phyloP scores from a whole-genome alignment of 176 grass and related monocot genomes.

The Aegilops bicornis region DNA sequence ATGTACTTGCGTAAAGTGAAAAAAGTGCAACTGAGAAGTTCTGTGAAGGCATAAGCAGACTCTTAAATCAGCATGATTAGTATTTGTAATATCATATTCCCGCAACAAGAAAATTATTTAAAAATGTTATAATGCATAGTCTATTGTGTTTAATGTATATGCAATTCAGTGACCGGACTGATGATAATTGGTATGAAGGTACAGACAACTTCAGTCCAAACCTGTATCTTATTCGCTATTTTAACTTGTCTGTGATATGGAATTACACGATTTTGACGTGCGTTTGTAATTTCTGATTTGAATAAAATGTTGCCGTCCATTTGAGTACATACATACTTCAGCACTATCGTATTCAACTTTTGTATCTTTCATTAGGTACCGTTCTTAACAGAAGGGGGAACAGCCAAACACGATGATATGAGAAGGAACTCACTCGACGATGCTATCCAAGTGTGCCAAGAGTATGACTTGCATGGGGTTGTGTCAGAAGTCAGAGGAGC shows the following conservation, averaged over 20 bases:
- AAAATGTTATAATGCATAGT: not conserved
- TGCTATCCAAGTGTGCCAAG: conserved; percentile 55
- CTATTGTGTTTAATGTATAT: not conserved
- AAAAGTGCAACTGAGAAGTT: not conserved
- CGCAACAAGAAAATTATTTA: not conserved
- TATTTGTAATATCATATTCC: not conserved
- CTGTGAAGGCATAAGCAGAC: not conserved
- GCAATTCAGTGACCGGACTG: not conserved
- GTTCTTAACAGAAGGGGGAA: conserved; percentile 77
- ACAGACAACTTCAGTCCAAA: not conserved
- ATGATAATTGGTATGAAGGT: not conserved
- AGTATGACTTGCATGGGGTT: conserved; percentile 67
- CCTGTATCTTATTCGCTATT: not conserved
- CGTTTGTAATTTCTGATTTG: not conserved
- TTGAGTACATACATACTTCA: not conserved
- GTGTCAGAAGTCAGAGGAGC: conserved; percentile 77
- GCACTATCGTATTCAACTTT: not conserved
- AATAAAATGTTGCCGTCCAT: not conserved
- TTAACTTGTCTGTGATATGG: not conserved
- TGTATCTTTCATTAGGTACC: conserved; percentile 61
- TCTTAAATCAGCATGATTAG: not conserved
- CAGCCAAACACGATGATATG: conserved; percentile 45
- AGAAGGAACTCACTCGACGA: conserved; percentile 83
- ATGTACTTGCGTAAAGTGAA: not conserved
- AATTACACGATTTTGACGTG: not conserved